These are phyloP conservation scores for Gnaphalium uliginosum DNA, from an alignment of 129 eudicot genomes.

Conservation along the genomic window DNA sequence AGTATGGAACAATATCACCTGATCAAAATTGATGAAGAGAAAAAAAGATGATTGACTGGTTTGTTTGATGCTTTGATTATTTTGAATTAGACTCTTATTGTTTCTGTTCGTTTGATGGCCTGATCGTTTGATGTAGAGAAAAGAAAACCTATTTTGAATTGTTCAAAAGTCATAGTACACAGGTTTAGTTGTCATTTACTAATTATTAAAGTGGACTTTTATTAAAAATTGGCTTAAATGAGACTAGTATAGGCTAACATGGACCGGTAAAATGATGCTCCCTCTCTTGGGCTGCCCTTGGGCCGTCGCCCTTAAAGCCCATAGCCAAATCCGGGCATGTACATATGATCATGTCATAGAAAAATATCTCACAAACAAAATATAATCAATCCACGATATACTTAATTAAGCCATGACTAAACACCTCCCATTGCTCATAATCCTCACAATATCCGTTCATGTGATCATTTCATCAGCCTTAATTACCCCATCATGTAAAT, in stretches of 20 bases:
- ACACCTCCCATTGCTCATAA: conserved; percentile 7
- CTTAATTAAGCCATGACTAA: background rate
- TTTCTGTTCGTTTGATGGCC: background rate
- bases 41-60: no score
- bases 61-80: background rate
- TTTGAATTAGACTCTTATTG: background rate
- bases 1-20: no score
- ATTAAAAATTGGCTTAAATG: background rate
- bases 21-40: no score
- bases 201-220: no score
- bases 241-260: background rate
- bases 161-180: background rate
- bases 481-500: conserved; percentile 40
- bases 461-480: conserved; percentile 21
- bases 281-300: background rate
- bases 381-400: conserved; percentile 8
- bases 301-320: no score
- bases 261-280: background rate
- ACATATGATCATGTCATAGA: no score
- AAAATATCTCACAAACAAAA: conserved; percentile 13
- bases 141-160: background rate
- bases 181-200: no score
- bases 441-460: conserved; percentile 18
- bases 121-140: background rate
- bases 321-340: background rate